Evolutionary conservation across 805 yeast species (phyloP), one percentile per base, ranked within the genome.

Genomic region (Blastobotrys robertii): DNA sequence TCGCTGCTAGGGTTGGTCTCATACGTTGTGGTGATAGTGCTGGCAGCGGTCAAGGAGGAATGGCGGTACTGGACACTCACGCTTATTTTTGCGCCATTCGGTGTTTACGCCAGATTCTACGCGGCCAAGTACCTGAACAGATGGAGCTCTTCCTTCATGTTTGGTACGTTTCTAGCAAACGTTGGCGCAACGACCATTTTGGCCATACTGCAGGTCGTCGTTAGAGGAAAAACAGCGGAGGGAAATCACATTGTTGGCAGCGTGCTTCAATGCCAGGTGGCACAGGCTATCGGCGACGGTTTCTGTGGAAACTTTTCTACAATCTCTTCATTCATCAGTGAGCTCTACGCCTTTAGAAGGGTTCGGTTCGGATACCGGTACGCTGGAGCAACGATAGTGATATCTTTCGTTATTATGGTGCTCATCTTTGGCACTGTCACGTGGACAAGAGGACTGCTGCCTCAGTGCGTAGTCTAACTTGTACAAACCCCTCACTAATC

Each of bases 41-140:
- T 79, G 4, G 60, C 61, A 54, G 68, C 64, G 14, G 44, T 61
- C 9, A 25, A 37, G n/a, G 29, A 25, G 22, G 46, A 59, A 12
- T 79, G 86, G 72, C 74, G 94, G 45, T 49, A 64, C 6, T 87
- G 94, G 90, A 75, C 83, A 3, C 67, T 85, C 45, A 62, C 80
- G 2, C 67, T 78, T 15, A 57, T 81, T 2, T 77, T 87, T 53
- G 79, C 85, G 0, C 87, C 94, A 0, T 65, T 79, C 48, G 96
- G 85, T 0, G 79, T 85, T 2, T 63, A 72, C 49, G 22, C 66
- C 3, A 63, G 97, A 34, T 84, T 59, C 54, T 68, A 72, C 46
- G 52, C 81, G 4, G 67, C 86, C 2, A 68, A 64, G 44, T 52
- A 55, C 44, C 58, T 72, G 19, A 85, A 85, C 30, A 51, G 56